Percentiles rank a stretch among this genome's conserved stretches.
Evolutionary conservation across 257 asterid species (phyloP).

Genomic region (Leonotis leonurus): DNA sequence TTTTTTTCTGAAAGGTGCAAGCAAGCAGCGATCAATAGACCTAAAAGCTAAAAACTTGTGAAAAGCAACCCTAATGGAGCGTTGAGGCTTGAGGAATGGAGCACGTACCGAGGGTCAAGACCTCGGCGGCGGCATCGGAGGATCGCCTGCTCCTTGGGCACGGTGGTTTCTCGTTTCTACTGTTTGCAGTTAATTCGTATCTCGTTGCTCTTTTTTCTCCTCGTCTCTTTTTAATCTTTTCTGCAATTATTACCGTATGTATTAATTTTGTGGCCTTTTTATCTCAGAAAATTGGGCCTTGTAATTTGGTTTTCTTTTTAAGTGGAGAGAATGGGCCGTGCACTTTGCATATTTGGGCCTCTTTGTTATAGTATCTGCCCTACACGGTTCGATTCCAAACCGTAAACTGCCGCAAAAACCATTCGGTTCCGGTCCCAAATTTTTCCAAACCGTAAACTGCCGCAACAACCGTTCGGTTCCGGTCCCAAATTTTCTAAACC

Average conservation of each 20-base stretch:
- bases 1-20: slow-evolving; percentile 6
- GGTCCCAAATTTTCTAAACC: too few species aligned
- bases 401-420: too few species aligned
- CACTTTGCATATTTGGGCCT: neutral
- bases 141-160: slow-evolving; percentile 16
- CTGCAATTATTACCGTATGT: neutral
- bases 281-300: neutral
- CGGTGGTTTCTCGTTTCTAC: slow-evolving; percentile 9
- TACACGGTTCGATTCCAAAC: too few species aligned
- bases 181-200: neutral
- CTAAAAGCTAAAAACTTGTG: neutral
- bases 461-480: too few species aligned
- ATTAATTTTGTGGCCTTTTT: neutral
- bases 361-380: neutral
- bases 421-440: too few species aligned
- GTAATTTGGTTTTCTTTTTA: too few species aligned
- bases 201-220: neutral
- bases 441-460: too few species aligned
- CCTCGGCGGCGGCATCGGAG: slow-evolving; percentile 11
- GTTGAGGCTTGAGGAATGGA: slow-evolving; percentile 7
- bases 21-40: slow-evolving; percentile 8
- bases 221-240: neutral
- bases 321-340: too few species aligned
- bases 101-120: slow-evolving; percentile 21
- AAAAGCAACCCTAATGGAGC: slow-evolving; percentile 21